phyloP scores from a whole-genome alignment of 352 stramenopile species.

The Detonula confervacea region DNA sequence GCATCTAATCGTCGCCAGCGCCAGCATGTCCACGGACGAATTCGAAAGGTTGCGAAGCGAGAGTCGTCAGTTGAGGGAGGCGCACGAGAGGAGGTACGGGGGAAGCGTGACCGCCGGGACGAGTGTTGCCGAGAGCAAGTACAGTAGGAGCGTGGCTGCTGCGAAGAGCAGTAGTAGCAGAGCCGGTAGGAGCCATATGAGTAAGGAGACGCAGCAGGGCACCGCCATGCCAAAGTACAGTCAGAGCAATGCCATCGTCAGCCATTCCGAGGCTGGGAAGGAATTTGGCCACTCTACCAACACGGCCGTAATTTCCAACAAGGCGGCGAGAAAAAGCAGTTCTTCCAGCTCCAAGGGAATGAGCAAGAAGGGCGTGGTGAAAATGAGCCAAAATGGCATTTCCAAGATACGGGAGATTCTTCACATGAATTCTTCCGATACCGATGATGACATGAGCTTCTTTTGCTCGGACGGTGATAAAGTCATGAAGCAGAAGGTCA shows the following conservation, averaged over 20 bases:
- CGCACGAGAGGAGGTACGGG: conserved; percentile 1
- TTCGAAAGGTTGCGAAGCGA: conserved; percentile 21
- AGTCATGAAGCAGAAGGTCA: conserved; percentile 27
- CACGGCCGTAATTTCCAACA: not conserved
- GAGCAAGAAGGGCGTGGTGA: not conserved
- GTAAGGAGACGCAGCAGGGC: too few relatives aligned
- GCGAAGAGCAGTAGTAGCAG: not conserved
- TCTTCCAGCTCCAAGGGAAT: not conserved
- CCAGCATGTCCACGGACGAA: conserved; percentile 23
- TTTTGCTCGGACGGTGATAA: conserved; percentile 16
- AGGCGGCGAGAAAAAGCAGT: not conserved
- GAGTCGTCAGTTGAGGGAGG: conserved; percentile 18
- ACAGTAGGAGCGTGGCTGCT: not conserved
- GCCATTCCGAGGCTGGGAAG: too few relatives aligned
- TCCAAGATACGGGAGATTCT: conserved; percentile 24
- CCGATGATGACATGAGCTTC: conserved; percentile 29
- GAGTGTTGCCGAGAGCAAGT: not conserved
- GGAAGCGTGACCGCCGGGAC: not conserved
- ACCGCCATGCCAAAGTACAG: too few relatives aligned
- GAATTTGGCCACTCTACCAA: conserved; percentile 7
- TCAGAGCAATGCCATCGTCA: too few relatives aligned
- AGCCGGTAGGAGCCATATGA: too few relatives aligned
- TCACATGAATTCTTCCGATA: not conserved
- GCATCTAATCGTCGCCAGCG: not conserved
- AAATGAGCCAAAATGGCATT: conserved; percentile 6